Evolutionary conservation across 2,329 filamentous ascomycete genomes (phyloP).

Genomic region (Teratosphaeria pseudoeucalypti): DNA sequence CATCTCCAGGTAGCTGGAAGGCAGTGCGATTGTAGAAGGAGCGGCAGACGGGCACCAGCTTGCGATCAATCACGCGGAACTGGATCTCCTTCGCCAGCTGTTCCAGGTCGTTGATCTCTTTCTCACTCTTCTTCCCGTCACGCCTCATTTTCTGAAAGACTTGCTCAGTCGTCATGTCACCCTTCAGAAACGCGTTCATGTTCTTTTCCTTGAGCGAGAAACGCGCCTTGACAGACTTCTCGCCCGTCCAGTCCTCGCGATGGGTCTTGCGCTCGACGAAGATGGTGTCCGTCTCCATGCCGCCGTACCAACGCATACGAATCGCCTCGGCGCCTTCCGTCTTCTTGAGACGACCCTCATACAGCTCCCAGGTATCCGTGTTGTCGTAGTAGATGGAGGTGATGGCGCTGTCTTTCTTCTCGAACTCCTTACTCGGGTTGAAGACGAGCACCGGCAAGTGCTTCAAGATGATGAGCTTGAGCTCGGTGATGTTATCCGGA

Average conservation of each 20-base stretch:
- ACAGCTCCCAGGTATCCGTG: conserved; percentile 83
- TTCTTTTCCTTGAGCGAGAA: conserved; percentile 96
- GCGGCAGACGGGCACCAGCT: conserved; percentile 78
- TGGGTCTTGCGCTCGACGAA: conserved; percentile 98
- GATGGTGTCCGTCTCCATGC: conserved; percentile 88
- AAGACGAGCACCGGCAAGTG: conserved; percentile 95
- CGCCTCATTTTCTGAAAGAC: conserved; percentile 96
- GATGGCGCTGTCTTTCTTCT: conserved; percentile 80
- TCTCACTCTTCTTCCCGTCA: conserved; percentile 86
- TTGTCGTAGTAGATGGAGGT: conserved; percentile 99
- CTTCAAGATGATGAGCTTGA: conserved; percentile 96
- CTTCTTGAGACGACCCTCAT: conserved; percentile 91
- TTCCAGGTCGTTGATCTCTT: conserved; percentile 85
- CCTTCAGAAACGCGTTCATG: conserved; percentile 79
- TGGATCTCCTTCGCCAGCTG: conserved; percentile 85
- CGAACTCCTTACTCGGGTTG: conserved; percentile 94
- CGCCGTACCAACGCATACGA: conserved; percentile 91
- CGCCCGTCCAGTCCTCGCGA: conserved; percentile 96
- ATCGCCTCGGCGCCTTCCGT: conserved; percentile 96
- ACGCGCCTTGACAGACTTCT: conserved; percentile 96
- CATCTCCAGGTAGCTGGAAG: conserved; percentile 93
- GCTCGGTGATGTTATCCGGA: conserved; percentile 92
- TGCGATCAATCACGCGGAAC: conserved; percentile 80
- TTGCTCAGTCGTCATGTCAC: conserved; percentile 71
- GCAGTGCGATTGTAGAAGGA: conserved; percentile 98